A percentile compares a stretch with the other conserved stretches of the same genome.
Evolutionary conservation across 352 stramenopile species (phyloP).

Genomic region (Aphanomyces astaci): DNA sequence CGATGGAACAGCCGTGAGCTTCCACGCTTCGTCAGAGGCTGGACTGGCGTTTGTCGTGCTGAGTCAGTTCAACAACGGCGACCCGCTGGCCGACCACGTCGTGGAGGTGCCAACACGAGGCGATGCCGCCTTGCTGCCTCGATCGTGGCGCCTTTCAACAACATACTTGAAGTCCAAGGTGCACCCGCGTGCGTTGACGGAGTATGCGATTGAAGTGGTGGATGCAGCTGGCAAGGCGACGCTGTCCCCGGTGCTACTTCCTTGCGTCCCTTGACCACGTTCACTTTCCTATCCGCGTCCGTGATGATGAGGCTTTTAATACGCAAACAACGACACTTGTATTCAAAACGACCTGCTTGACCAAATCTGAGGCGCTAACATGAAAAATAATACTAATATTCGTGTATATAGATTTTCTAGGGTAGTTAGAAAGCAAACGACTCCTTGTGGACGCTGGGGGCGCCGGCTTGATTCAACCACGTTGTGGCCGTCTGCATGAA

Average conservation of each 20-base stretch:
- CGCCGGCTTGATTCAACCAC: neutral
- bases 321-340: too few relatives aligned
- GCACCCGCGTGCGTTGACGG: neutral
- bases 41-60: conserved; percentile 1
- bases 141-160: neutral
- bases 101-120: neutral
- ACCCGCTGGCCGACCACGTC: neutral
- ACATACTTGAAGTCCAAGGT: neutral
- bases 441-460: neutral
- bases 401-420: neutral
- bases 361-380: too few relatives aligned
- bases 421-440: conserved; percentile 4
- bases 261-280: neutral
- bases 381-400: too few relatives aligned
- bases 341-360: too few relatives aligned
- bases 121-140: neutral
- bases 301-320: too few relatives aligned
- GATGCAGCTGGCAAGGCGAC: neutral
- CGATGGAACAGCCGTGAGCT: neutral
- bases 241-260: neutral
- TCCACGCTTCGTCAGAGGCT: neutral
- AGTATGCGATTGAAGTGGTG: conserved; percentile 17
- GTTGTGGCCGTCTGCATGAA: neutral
- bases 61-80: neutral
- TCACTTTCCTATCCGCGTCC: neutral